Conservation (phyloP, 2,329 filamentous ascomycete genomes). For the Talaromyces sp. region DNA sequence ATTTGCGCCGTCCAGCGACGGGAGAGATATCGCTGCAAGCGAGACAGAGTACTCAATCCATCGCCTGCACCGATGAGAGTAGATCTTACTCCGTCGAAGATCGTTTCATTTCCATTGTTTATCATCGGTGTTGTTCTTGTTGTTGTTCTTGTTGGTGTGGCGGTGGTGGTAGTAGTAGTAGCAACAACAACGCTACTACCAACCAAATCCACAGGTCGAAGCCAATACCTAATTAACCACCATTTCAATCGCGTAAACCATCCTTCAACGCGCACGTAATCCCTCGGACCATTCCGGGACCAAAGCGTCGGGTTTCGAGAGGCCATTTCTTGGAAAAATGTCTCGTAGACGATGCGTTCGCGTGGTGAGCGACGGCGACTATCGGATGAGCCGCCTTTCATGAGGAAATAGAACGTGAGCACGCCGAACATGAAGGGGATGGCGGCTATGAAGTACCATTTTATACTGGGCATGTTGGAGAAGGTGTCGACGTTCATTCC, state of each 20-base stretch:
- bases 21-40: slow-evolving; percentile 36
- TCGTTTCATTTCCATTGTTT: not conserved
- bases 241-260: slow-evolving; percentile 42
- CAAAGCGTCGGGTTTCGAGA: slow-evolving; percentile 44
- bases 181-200: not conserved
- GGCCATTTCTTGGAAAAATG: slow-evolving; percentile 46
- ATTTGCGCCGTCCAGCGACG: slow-evolving; percentile 39
- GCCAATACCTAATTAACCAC: slow-evolving; percentile 45
- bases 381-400: slow-evolving; percentile 42
- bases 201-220: slow-evolving; percentile 37
- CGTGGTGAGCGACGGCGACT: slow-evolving; percentile 41
- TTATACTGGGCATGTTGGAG: slow-evolving; percentile 38
- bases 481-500: slow-evolving; percentile 46
- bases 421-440: slow-evolving; percentile 45
- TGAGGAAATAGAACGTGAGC: slow-evolving; percentile 43
- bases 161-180: not conserved
- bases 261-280: slow-evolving; percentile 37
- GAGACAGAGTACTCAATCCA: slow-evolving; percentile 37
- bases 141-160: not conserved
- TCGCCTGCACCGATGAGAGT: slow-evolving; percentile 18
- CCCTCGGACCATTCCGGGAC: slow-evolving; percentile 44
- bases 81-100: not conserved
- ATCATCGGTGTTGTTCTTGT: not conserved
- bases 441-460: slow-evolving; percentile 48
- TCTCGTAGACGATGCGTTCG: slow-evolving; percentile 48